Evolutionary conservation across 2,329 filamentous ascomycete genomes (phyloP), one percentile per base, ranked within the genome.

Genomic region (Hypocreales sp.): DNA sequence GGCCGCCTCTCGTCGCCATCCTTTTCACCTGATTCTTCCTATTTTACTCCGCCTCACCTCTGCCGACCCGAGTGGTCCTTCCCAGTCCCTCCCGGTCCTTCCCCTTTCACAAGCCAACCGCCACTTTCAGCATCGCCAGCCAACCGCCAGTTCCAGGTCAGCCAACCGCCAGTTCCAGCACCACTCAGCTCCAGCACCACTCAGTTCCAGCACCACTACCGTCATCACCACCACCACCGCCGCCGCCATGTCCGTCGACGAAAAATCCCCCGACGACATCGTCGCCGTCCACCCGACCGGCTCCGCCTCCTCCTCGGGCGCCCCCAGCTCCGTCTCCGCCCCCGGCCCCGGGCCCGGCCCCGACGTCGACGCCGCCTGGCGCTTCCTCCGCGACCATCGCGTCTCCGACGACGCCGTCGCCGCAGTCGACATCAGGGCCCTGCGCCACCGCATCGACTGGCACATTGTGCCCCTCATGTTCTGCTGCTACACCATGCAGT

Each of bases 401-500:
- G 45, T 59, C 36, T 45, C 46, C 12, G 42, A 40, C 22, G 42
- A 40, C 22, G 46, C 39, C 11, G 45, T 47, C 24, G 44, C 37
- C 25, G 35, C 38, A 2, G 46, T 61, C 20, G 47, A 66, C 34
- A 47, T 68, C 25, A 48, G 50, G 33, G 47, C 47, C 2, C 44
- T 74, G 23, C 51, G 66, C 5, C 59, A 61, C 33, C 70, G 63
- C 45, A 61, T 75, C 26, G 69, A 75, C 39, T 64, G 53, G 50
- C 61, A 55, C 26, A 67, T 75, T 28, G 55, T 75, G 19, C 70
- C 70, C 0, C 53, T 74, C 28, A 71, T 74, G 64, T 72, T 73
- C 33, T 47, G 58, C 24, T 67, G 61, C 40, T 75, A 75, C 40
- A 63, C 62, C n/a, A 57, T 73, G 50, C 68, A 74, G 39, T 72